A percentile compares a stretch with the other conserved stretches of the same genome.
Conservation (phyloP, 768 basidiomycete genomes). For the Hygrophoropsis aurantiaca region DNA sequence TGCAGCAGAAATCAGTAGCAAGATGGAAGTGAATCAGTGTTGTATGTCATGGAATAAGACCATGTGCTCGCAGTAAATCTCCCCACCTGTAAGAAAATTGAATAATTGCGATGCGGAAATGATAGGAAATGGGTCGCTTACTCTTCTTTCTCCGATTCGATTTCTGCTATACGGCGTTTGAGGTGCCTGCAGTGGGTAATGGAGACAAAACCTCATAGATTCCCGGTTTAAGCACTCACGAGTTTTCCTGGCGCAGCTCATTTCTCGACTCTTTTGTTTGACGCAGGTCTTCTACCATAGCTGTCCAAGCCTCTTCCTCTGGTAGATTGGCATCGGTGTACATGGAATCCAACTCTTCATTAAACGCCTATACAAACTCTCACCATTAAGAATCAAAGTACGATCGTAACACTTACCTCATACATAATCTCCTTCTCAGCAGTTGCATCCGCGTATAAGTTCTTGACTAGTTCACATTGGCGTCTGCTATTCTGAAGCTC, state of each 20-base stretch:
- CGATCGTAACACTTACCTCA: constrained; percentile 55
- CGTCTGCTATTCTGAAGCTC: constrained; percentile 71
- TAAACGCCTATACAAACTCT: constrained; percentile 69
- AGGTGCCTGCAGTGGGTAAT: constrained; percentile 48
- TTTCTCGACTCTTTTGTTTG: constrained; percentile 78
- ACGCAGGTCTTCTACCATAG: constrained; percentile 70
- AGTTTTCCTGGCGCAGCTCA: constrained; percentile 73
- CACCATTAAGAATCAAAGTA: constrained; percentile 1
- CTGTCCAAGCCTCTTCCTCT: constrained; percentile 79
- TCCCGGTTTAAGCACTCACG: constrained; percentile 45
- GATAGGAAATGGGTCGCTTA: constrained; percentile 43
- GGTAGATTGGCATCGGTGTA: constrained; percentile 83
- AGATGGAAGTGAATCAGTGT: background rate
- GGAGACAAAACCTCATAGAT: background rate
- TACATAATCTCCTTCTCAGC: constrained; percentile 93
- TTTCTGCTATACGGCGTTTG: constrained; percentile 66
- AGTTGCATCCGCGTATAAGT: constrained; percentile 71
- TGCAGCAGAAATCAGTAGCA: background rate
- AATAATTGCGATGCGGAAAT: constrained; percentile 1
- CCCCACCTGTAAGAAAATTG: constrained; percentile 53
- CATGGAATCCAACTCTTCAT: constrained; percentile 91
- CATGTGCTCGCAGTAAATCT: constrained; percentile 51
- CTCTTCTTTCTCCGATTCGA: constrained; percentile 80
- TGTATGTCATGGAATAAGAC: constrained; percentile 38
- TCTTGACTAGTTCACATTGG: constrained; percentile 79